These are phyloP conservation scores for Ganoderma meredithae DNA, from an alignment of 1,284 basidiomycete species.

Conservation along the genomic window DNA sequence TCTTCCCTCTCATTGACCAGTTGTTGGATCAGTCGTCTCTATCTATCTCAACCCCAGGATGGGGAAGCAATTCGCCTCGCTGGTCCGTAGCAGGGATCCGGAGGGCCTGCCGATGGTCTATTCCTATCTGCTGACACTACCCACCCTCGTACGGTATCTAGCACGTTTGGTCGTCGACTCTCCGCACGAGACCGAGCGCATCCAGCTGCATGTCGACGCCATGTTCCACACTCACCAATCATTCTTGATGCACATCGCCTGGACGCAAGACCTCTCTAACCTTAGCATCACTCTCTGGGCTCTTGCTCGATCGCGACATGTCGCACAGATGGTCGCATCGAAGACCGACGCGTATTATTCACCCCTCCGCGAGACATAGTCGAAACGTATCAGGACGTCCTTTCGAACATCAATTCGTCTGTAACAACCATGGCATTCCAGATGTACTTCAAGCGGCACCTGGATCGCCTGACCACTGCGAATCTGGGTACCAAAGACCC, in stretches of 20 bases:
- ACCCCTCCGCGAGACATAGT: slow-evolving; percentile 16
- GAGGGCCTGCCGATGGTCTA: slow-evolving; percentile 7
- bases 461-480: not conserved
- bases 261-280: slow-evolving; percentile 4
- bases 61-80: not conserved
- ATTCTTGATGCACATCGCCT: too few species aligned
- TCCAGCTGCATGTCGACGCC: slow-evolving; percentile 15
- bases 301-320: slow-evolving; percentile 14
- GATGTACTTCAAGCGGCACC: slow-evolving; percentile 14
- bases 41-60: slow-evolving; percentile 5
- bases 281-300: slow-evolving; percentile 20
- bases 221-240: slow-evolving; percentile 16
- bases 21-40: not conserved
- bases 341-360: slow-evolving; percentile 20
- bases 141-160: slow-evolving; percentile 4
- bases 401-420: slow-evolving; percentile 5
- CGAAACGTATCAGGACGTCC: slow-evolving; percentile 15
- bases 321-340: slow-evolving; percentile 13
- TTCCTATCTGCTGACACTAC: slow-evolving; percentile 13
- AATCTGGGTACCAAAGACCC: slow-evolving; percentile 3
- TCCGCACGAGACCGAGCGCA: slow-evolving; percentile 14
- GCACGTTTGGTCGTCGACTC: slow-evolving; percentile 8
- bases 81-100: slow-evolving; percentile 11
- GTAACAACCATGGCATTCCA: slow-evolving; percentile 8
- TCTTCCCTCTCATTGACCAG: not conserved